Evolutionary conservation across 495 filamentous ascomycete species (phyloP).

Genomic region (Aspergillus taichungensis): DNA sequence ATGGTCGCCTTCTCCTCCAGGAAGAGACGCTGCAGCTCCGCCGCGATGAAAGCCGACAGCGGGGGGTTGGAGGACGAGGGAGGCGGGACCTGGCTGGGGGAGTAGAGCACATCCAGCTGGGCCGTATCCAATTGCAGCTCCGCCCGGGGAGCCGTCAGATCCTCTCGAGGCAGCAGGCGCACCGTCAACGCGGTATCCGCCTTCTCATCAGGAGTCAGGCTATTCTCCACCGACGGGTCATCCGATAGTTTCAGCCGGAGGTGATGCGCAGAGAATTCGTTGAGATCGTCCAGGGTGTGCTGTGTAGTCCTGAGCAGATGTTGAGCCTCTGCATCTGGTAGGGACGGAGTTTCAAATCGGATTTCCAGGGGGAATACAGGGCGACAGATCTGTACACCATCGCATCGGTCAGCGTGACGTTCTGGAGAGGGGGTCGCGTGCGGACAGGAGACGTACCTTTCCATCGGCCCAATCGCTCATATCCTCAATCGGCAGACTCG

Average conservation of each 20-base stretch:
- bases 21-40: conserved; percentile 69
- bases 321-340: conserved; percentile 62
- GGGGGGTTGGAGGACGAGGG: conserved; percentile 60
- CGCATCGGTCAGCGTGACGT: not conserved
- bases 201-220: conserved; percentile 7
- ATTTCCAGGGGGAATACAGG: conserved; percentile 84
- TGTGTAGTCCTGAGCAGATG: conserved; percentile 76
- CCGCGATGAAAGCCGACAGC: conserved; percentile 72
- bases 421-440: not conserved
- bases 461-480: conserved; percentile 95
- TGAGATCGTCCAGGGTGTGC: conserved; percentile 81
- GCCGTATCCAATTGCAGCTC: conserved; percentile 59
- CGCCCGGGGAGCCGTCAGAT: conserved; percentile 42
- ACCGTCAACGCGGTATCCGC: conserved; percentile 59
- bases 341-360: conserved; percentile 58
- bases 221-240: conserved; percentile 11
- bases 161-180: conserved; percentile 56
- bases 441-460: conserved; percentile 47
- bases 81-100: conserved; percentile 62
- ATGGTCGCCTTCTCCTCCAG: conserved; percentile 85
- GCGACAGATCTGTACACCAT: conserved; percentile 58
- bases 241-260: conserved; percentile 63
- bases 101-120: conserved; percentile 71
- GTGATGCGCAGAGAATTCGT: conserved; percentile 88
- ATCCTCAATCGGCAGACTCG: conserved; percentile 68